A percentile compares a stretch with the other conserved stretches of the same genome.
phyloP scores from a whole-genome alignment of 2,329 filamentous ascomycete species.

The Verticillium tricorpus region DNA sequence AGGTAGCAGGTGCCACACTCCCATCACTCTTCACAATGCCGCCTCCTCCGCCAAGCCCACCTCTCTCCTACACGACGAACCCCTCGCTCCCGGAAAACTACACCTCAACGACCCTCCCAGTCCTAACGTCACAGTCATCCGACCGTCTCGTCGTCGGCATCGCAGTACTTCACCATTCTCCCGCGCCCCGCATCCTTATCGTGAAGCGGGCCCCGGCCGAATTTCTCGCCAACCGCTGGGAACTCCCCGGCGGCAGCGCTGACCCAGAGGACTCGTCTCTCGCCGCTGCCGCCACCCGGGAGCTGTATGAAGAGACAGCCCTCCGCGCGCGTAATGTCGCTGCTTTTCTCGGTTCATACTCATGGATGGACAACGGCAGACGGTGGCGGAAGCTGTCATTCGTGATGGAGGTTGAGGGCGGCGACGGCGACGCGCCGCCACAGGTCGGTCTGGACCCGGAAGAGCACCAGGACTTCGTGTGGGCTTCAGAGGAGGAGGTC shows the following conservation, averaged over 20 bases:
- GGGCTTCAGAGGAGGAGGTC: slow-evolving; percentile 34
- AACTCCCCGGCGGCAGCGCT: slow-evolving; percentile 42
- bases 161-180: slow-evolving; percentile 5
- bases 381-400: slow-evolving; percentile 30
- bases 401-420: slow-evolving; percentile 24
- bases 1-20: too few relatives aligned
- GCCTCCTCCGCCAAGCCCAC: slow-evolving; percentile 6
- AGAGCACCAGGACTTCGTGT: slow-evolving; percentile 34
- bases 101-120: slow-evolving; percentile 5
- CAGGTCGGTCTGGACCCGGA: slow-evolving; percentile 26
- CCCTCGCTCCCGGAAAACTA: slow-evolving; percentile 2
- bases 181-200: slow-evolving; percentile 27
- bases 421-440: not conserved
- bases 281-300: slow-evolving; percentile 39
- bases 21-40: slow-evolving; percentile 3
- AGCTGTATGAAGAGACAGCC: slow-evolving; percentile 46
- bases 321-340: slow-evolving; percentile 34
- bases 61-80: slow-evolving; percentile 9
- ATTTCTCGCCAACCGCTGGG: slow-evolving; percentile 35
- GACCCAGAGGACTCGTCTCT: slow-evolving; percentile 38
- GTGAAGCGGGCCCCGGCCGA: slow-evolving; percentile 32
- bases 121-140: not conserved
- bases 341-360: slow-evolving; percentile 27
- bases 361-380: slow-evolving; percentile 7
- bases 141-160: slow-evolving; percentile 11